phyloP scores from a whole-genome alignment of 2,329 filamentous ascomycete species.

The Daldinia sp. region DNA sequence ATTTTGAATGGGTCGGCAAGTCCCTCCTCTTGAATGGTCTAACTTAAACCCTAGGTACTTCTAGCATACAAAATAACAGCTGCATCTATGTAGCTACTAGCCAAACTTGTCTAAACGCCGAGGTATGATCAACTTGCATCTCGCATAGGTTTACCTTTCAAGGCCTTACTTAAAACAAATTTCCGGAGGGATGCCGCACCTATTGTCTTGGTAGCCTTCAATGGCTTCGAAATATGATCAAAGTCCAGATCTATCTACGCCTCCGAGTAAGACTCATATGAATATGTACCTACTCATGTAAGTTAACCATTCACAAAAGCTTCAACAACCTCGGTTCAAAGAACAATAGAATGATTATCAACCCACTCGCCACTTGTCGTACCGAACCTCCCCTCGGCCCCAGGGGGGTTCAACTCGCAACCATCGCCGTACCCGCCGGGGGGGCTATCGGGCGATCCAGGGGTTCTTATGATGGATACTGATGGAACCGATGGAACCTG shows the following conservation, averaged over 20 bases:
- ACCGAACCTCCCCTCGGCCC: constrained; percentile 9
- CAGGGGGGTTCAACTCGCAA: constrained; percentile 5
- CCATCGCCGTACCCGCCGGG: constrained; percentile 1
- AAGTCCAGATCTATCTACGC: constrained; percentile 7
- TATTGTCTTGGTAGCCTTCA: neutral
- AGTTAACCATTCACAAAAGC: constrained; percentile 8
- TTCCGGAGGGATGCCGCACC: neutral
- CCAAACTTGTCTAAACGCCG: neutral
- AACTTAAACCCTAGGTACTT: constrained; percentile 2
- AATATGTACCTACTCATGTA: neutral
- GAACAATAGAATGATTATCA: constrained; percentile 13
- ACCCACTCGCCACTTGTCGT: constrained; percentile 27
- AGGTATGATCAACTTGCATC: constrained; percentile 3
- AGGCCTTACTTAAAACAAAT: constrained; percentile 5
- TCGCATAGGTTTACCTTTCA: neutral
- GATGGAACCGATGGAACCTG: constrained; percentile 34
- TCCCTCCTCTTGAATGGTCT: constrained; percentile 15
- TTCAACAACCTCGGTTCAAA: constrained; percentile 32
- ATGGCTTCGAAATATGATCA: neutral
- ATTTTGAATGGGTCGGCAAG: constrained; percentile 20
- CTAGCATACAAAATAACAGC: neutral
- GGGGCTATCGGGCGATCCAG: constrained; percentile 5
- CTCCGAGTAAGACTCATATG: constrained; percentile 5
- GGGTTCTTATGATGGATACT: constrained; percentile 15
- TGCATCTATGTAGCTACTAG: neutral